These are phyloP conservation scores for Murraya koenigii DNA, from an alignment of 345 rosid species.

Conservation along the genomic window DNA sequence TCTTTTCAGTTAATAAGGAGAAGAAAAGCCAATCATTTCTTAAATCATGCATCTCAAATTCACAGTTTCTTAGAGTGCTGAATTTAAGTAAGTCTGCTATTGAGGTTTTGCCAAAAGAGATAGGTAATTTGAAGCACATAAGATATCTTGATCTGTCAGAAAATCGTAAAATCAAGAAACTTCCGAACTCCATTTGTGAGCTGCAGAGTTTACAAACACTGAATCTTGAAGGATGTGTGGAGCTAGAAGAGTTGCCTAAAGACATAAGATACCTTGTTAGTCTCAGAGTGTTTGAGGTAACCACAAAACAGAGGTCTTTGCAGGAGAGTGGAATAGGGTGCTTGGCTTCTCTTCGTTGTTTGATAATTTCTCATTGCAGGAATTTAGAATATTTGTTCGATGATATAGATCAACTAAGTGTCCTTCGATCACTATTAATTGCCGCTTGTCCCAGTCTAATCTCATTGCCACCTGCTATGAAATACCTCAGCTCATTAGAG, in stretches of 20 bases:
- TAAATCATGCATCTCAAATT: not conserved
- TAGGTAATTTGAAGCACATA: slow-evolving; percentile 21
- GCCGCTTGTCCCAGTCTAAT: slow-evolving; percentile 6
- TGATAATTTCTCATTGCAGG: accelerated
- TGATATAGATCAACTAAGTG: slow-evolving; percentile 8
- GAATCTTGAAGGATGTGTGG: not conserved
- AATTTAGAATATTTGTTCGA: slow-evolving; percentile 10
- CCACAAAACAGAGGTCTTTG: not conserved
- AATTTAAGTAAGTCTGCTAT: not conserved
- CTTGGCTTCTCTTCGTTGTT: not conserved
- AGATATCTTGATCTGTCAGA: slow-evolving; percentile 9
- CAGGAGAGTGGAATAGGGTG: not conserved
- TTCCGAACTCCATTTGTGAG: slow-evolving; percentile 14
- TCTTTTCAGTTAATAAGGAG: not conserved
- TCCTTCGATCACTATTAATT: slow-evolving; percentile 14
- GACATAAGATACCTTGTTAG: slow-evolving; percentile 6
- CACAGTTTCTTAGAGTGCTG: slow-evolving; percentile 12
- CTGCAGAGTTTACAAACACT: slow-evolving; percentile 20
- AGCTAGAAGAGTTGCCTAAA: not conserved
- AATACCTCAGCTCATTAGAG: slow-evolving; percentile 14
- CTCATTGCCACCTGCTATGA: slow-evolving; percentile 17
- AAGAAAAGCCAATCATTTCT: not conserved
- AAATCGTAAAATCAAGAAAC: not conserved
- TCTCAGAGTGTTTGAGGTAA: not conserved
- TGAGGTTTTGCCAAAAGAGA: slow-evolving; percentile 12